Evolutionary conservation across 495 filamentous ascomycete species (phyloP).

Genomic region (Tricharina praecox): DNA sequence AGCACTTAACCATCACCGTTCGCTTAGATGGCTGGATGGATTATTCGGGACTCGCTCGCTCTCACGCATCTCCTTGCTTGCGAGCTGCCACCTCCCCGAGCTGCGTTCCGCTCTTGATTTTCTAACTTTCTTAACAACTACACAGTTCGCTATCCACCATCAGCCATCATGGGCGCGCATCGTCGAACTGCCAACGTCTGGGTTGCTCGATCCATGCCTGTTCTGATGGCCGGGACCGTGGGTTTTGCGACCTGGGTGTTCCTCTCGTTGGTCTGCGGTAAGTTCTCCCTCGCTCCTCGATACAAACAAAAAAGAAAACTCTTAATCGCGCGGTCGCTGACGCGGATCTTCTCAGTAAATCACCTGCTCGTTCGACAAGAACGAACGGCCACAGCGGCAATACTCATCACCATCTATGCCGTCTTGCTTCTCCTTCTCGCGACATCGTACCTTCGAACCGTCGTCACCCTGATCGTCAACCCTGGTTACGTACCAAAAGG

Average conservation of each 20-base stretch:
- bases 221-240: conserved; percentile 39
- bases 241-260: conserved; percentile 47
- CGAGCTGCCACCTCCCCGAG: too few relatives aligned
- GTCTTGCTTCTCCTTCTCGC: conserved; percentile 47
- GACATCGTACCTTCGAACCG: conserved; percentile 50
- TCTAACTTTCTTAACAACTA: too few relatives aligned
- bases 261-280: conserved; percentile 35
- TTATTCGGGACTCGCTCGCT: too few relatives aligned
- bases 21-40: too few relatives aligned
- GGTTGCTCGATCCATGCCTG: conserved; percentile 35
- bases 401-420: conserved; percentile 54
- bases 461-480: conserved; percentile 44
- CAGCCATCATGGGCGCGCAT: background rate
- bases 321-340: too few relatives aligned
- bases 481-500: conserved; percentile 55
- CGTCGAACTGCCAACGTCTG: conserved; percentile 18
- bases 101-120: too few relatives aligned
- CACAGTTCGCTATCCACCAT: too few relatives aligned
- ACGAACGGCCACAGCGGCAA: conserved; percentile 43
- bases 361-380: conserved; percentile 18
- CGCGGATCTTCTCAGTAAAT: conserved; percentile 10
- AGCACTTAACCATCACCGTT: too few relatives aligned
- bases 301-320: too few relatives aligned
- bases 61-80: too few relatives aligned
- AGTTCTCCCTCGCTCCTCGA: conserved; percentile 5